phyloP scores from a whole-genome alignment of 257 asterid genomes.

The Capsicum chinense region DNA sequence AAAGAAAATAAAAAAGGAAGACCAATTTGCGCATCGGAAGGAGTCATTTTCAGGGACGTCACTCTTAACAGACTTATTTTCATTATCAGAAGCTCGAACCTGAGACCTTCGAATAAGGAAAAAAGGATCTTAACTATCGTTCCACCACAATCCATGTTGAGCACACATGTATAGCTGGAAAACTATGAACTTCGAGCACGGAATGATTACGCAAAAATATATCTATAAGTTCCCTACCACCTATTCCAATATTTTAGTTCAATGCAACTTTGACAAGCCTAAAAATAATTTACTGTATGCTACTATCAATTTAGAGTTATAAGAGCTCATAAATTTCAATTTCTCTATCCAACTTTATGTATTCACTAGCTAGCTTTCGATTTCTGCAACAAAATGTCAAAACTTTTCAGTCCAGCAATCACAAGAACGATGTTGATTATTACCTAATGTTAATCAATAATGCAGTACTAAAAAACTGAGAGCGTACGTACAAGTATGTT shows the following conservation, averaged over 20 bases:
- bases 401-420: constrained; percentile 9
- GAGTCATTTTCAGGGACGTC: background rate
- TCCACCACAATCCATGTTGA: fast-evolving
- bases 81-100: fast-evolving
- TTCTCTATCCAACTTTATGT: no score
- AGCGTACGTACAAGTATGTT: no score
- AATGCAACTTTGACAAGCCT: background rate
- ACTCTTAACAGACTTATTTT: no score
- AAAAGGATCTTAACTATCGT: fast-evolving
- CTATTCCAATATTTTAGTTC: background rate
- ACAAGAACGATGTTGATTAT: background rate
- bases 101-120: fast-evolving
- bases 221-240: no score
- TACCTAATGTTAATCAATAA: background rate
- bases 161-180: background rate
- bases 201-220: no score
- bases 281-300: background rate
- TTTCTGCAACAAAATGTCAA: background rate
- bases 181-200: no score
- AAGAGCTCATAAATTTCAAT: background rate
- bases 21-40: no score
- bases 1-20: no score
- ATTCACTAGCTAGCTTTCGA: background rate
- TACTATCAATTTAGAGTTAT: background rate
- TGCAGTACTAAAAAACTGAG: background rate